Evolutionary conservation across 1,284 basidiomycete species (phyloP).

Genomic region (Gomphus bonarii): DNA sequence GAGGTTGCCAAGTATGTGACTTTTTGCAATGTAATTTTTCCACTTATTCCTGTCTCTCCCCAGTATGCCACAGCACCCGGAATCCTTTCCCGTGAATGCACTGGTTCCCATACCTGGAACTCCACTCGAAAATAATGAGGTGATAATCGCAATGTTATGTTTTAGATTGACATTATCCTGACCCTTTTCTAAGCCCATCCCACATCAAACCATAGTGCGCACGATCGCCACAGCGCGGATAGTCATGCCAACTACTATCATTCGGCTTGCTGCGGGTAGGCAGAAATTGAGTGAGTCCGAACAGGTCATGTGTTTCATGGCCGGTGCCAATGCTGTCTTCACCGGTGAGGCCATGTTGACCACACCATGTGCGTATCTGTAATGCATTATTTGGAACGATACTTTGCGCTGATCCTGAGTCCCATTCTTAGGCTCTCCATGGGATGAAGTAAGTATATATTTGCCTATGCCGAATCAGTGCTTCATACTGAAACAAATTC

Average conservation of each 20-base stretch:
- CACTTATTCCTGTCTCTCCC: slow-evolving; percentile 1
- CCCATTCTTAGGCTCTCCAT: slow-evolving; percentile 53
- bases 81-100: slow-evolving; percentile 98
- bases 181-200: slow-evolving; percentile 48
- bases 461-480: neutral
- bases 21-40: slow-evolving; percentile 3
- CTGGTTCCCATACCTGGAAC: slow-evolving; percentile 74
- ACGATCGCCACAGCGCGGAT: slow-evolving; percentile 94
- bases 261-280: slow-evolving; percentile 89
- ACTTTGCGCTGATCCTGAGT: slow-evolving; percentile 6
- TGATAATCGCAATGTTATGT: slow-evolving; percentile 16
- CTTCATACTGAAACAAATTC: slow-evolving; percentile 12
- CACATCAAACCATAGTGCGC: slow-evolving; percentile 78
- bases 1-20: slow-evolving; percentile 76
- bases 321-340: slow-evolving; percentile 96
- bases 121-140: slow-evolving; percentile 64
- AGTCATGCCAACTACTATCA: slow-evolving; percentile 87
- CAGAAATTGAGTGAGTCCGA: slow-evolving; percentile 86
- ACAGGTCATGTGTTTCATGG: slow-evolving; percentile 98
- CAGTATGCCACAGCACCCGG: slow-evolving; percentile 91
- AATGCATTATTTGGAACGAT: neutral
- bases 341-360: slow-evolving; percentile 97
- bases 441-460: slow-evolving; percentile 60
- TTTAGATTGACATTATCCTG: neutral
- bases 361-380: slow-evolving; percentile 68